Evolutionary conservation across 495 filamentous ascomycete species (phyloP).

Genomic region (Lasiosphaeriaceae sp.): DNA sequence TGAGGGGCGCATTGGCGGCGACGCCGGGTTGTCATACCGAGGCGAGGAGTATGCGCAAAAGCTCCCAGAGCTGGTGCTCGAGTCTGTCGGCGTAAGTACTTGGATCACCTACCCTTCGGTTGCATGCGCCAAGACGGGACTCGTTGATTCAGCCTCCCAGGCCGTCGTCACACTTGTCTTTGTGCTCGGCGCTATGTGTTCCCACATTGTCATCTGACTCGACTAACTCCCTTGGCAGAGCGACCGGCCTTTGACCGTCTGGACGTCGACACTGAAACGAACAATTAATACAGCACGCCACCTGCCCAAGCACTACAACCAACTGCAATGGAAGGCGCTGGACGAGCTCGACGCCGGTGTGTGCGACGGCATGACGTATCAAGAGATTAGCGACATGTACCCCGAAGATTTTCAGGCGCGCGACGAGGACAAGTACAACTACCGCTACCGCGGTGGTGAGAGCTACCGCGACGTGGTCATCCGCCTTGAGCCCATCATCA

Average conservation of each 20-base stretch:
- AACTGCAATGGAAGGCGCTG: conserved; percentile 96
- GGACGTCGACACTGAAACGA: conserved; percentile 92
- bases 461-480: conserved; percentile 98
- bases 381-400: conserved; percentile 83
- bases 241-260: conserved; percentile 82
- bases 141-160: not conserved
- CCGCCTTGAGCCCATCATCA: conserved; percentile 96
- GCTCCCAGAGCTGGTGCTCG: conserved; percentile 72
- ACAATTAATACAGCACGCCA: conserved; percentile 88
- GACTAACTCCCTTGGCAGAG: conserved; percentile 32
- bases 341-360: conserved; percentile 96
- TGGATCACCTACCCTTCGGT: not conserved
- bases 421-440: conserved; percentile 98
- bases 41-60: conserved; percentile 81
- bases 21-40: conserved; percentile 79
- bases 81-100: conserved; percentile 66
- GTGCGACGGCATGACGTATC: conserved; percentile 91
- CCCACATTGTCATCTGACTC: not conserved
- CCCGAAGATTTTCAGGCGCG: conserved; percentile 92
- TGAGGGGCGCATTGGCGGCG: conserved; percentile 82
- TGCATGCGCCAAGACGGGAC: conserved; percentile 15
- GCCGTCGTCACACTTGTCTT: not conserved
- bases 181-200: not conserved
- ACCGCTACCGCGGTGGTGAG: conserved; percentile 95
- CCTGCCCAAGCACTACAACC: conserved; percentile 72